These are phyloP conservation scores for Phytophthora lateralis DNA, from an alignment of 352 stramenopile species.

Conservation along the genomic window DNA sequence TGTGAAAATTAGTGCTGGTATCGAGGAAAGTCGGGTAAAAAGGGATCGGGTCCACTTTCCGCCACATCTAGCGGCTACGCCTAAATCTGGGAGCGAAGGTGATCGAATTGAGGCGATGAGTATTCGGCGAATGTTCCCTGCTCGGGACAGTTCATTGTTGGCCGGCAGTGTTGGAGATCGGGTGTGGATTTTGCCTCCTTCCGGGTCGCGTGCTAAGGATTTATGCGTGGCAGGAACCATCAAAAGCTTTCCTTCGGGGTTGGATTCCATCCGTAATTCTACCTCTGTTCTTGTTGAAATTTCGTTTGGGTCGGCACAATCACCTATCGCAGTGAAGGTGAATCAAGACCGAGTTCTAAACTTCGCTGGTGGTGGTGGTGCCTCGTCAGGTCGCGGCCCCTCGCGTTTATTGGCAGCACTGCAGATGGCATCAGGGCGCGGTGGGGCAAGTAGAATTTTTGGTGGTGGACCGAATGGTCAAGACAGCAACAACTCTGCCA, in stretches of 20 bases:
- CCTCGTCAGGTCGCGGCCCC: constrained; percentile 28
- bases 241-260: constrained; percentile 60
- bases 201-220: constrained; percentile 32
- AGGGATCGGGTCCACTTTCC: constrained; percentile 62
- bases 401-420: constrained; percentile 70
- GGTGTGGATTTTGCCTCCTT: constrained; percentile 64
- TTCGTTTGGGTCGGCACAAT: constrained; percentile 45
- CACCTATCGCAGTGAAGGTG: constrained; percentile 51
- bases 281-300: constrained; percentile 59
- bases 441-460: constrained; percentile 33
- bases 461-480: constrained; percentile 17
- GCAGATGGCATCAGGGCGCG: constrained; percentile 42
- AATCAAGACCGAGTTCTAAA: constrained; percentile 68
- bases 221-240: constrained; percentile 65
- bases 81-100: constrained; percentile 23
- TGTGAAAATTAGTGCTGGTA: constrained; percentile 51
- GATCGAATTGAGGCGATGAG: constrained; percentile 73
- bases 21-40: constrained; percentile 62
- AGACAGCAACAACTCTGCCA: constrained; percentile 28
- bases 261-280: constrained; percentile 53
- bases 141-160: constrained; percentile 59
- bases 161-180: constrained; percentile 61
- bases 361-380: constrained; percentile 39
- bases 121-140: constrained; percentile 67
- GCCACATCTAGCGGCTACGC: constrained; percentile 13